Base-by-base conservation (phyloP, 2,329 filamentous ascomycete species). In the Trichoderma atroviride region DNA sequence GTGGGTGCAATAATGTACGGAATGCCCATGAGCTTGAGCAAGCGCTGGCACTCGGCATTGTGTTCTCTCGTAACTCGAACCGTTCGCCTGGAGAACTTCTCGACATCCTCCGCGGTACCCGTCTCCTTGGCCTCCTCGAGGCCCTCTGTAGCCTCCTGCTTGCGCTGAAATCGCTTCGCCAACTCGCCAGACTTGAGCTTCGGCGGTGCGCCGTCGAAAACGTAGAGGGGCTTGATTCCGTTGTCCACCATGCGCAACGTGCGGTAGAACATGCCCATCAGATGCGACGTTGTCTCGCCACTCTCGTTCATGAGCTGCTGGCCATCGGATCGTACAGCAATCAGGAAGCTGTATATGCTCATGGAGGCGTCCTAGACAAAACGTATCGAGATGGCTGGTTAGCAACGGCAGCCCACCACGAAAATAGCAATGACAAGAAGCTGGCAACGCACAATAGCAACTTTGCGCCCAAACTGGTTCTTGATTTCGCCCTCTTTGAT, bases 191-290 rank as follows among this genome's bases (percentile, higher is more conserved):
- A 97, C 83, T 99, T 99, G 78, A 99, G 90, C 80, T 97, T 98
- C 0, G 96, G 96, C 22, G 96, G 96, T 11, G 94, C 94, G 70
- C 96, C 96, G 75, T 99, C 96, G 79, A 99, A 99, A 69, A 99
- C 95, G 80, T 97, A 99, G 74, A 99, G 88, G 1, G 96, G 96
- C 79, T 99, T 99, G 84, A 99, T 98, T 69, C 96, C 96, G 76
- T 97, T 98, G 82, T 99, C 96, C 76, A 98, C 93, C 83, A 99
- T 98, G 75, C 96, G 94, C 7, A 99, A 87, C 2, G 96, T 99
- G 75, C 96, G 94, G 85, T 99, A 99, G 85, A 99, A 99, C 90
- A 99, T 95, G 77, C 96, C 96, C 94, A 99, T 98, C 19, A 99
- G 84, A 80, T 99, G 96, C 22, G 96, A 99, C 0, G 96, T 99